Base-by-base conservation (phyloP, 2,329 filamentous ascomycete species). In the Aureobasidium sp. region DNA sequence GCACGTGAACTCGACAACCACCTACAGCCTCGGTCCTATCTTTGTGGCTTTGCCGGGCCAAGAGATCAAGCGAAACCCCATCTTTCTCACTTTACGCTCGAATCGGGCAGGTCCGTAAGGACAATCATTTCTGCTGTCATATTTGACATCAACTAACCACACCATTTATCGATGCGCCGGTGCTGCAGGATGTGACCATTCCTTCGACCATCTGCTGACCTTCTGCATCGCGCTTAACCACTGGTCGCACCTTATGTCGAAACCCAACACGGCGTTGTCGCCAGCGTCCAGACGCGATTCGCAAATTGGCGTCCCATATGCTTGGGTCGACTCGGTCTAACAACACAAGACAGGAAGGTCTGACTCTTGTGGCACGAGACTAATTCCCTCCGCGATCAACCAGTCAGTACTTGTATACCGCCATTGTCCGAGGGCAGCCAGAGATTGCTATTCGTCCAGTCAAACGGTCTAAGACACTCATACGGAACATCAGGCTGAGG, bases 101-200 rank as follows among this genome's bases (percentile, higher is more conserved):
- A 49, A 40, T 59, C 56, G 56, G 56, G 56, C 56, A 59, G 44
- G 56, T 59, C 44, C 56, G 56, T 24, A 24, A 37, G 19, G 24
- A 35, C 29, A 11, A 24, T 17, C 39, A 24, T 29, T 27, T 11
- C 42, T 57, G 50, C 50, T 54, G 50, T 54, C 50, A 54, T 15
- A 3, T 33, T 24, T 57, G 53, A 57, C 53, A 57, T 14, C 24
- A 57, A 33, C 15, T 3, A 57, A 57, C 35, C n/a, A 57, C 53
- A 45, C 39, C 11, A n/a, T 4, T 35, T 48, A 27, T 48, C 45
- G n/a, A 15, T 4, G 17, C 19, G 15, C 31, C 19, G 7, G 33
- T 39, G 11, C 17, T 22, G 53, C 1, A 58, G 40, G 31, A 37
- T 48, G 22, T 31, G 15, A 4, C 31, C 14, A 37, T 15, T 39